These are phyloP conservation scores for Saccharomyces paradoxus DNA, from an alignment of 805 yeast genomes.

Conservation along the genomic window DNA sequence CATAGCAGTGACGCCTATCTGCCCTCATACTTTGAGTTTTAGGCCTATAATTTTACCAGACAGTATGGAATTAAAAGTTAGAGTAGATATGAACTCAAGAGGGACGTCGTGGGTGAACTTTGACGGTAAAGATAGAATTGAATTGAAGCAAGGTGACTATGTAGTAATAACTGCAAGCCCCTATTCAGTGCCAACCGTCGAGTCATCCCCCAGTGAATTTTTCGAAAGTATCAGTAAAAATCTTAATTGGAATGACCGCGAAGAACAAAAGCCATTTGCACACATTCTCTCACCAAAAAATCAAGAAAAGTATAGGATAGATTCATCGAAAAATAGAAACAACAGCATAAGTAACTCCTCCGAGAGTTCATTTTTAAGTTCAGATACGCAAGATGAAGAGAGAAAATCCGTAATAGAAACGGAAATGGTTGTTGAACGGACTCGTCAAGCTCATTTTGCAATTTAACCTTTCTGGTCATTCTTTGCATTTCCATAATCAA, in stretches of 20 bases:
- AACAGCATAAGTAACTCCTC: not conserved
- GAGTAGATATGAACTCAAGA: conserved; percentile 72
- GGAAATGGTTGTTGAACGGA: not conserved
- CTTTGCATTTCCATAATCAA: not conserved
- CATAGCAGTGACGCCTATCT: conserved; percentile 84
- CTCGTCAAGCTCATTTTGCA: not conserved
- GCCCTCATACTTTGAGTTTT: conserved; percentile 89
- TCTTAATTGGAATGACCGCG: conserved; percentile 87
- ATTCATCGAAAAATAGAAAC: conserved; percentile 1
- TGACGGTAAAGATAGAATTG: conserved; percentile 84
- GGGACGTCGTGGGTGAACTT: conserved; percentile 93
- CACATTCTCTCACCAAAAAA: conserved; percentile 47
- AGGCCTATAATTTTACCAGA: conserved; percentile 88
- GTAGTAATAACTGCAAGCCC: conserved; percentile 77
- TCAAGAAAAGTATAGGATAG: conserved; percentile 32
- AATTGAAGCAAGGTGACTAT: conserved; percentile 71
- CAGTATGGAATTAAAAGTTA: conserved; percentile 74
- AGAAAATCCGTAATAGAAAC: not conserved
- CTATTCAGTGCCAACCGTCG: conserved; percentile 87
- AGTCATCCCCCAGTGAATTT: conserved; percentile 62
- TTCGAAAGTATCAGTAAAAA: conserved; percentile 79
- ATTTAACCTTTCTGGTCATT: not conserved
- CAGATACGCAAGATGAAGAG: not conserved
- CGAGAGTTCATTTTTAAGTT: not conserved
- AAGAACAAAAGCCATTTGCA: conserved; percentile 72